Conservation (phyloP, 2,329 filamentous ascomycete species). For the Monilinia vaccinii-corymbosi region DNA sequence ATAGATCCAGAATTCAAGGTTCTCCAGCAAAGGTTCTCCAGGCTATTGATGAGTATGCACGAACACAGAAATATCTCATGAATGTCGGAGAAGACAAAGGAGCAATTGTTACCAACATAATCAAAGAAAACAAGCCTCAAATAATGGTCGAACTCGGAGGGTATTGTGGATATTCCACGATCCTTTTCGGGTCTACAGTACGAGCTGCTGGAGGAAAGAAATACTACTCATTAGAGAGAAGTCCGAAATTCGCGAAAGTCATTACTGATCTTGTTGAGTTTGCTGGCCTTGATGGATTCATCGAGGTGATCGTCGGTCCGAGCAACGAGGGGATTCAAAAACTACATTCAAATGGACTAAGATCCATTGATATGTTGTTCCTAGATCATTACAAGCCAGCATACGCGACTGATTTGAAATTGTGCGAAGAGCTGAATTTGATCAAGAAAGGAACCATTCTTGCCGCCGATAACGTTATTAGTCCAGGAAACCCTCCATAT, state of each 20-base stretch:
- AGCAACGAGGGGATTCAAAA: conserved; percentile 57
- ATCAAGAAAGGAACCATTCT: conserved; percentile 53
- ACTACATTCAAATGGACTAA: conserved; percentile 34
- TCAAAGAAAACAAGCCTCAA: conserved; percentile 55
- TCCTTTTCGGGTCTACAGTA: conserved; percentile 62
- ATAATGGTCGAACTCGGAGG: conserved; percentile 72
- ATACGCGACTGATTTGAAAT: conserved; percentile 65
- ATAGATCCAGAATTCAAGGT: conserved; percentile 53
- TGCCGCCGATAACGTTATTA: conserved; percentile 63
- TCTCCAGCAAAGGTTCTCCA: conserved; percentile 55
- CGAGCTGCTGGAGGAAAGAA: conserved; percentile 51
- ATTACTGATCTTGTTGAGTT: conserved; percentile 61
- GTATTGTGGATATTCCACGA: conserved; percentile 74
- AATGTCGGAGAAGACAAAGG: conserved; percentile 72
- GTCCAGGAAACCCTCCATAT: conserved; percentile 62
- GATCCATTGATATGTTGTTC: conserved; percentile 38
- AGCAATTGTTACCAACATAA: conserved; percentile 58
- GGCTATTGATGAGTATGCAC: conserved; percentile 61
- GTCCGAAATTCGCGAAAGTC: conserved; percentile 64
- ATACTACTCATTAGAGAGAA: conserved; percentile 66
- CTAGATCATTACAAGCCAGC: conserved; percentile 74
- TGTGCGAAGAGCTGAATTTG: conserved; percentile 62
- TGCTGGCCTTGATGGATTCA: conserved; percentile 61
- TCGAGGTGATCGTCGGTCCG: conserved; percentile 61
- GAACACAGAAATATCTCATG: conserved; percentile 64